Evolutionary conservation across 805 yeast genomes (phyloP), one percentile per base, ranked within the genome.

Genomic region (Saturnispora bothae): DNA sequence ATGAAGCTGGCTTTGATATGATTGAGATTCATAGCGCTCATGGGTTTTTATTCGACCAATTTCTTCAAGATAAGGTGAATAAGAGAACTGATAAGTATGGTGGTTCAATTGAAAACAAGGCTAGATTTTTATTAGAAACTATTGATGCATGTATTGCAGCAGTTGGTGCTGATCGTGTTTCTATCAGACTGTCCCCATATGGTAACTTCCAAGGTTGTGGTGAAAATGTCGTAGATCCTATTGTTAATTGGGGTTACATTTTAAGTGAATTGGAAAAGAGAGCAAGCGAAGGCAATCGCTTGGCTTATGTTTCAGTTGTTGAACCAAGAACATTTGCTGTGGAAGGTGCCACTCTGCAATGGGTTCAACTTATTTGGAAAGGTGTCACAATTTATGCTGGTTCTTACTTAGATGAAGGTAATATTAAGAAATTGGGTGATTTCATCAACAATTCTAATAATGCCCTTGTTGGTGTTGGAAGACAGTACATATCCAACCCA

Each of bases 261-360:
- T 45, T 64, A 30, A 49, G 51, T 25, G 59, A 65, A 48, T 48
- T 69, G 48, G 45, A 55, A 63, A 34, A 41, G 37, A 49, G 64
- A 39, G 61, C 61, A 3, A 29, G 42, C 12, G 16, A 43, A 7
- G 48, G 47, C 20, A 38, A 47, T 5, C 35, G 42, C 19, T 28
- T 48, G 16, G 57, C 55, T 3, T 53, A 52, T 31, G 43, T 56
- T 13, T 50, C 54, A 5, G 30, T 44, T 36, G 60, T 50, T 14
- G 96, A 86, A 48, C 78, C 76, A 1, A 86, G 77, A 28, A 94
- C 84, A 52, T 27, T 38, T 13, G 43, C 39, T 3, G 20, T 8
- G 10, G 25, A 33, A 3, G 32, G 18, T 7, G 36, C 40, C 10
- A 44, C 43, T 27, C 38, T 44, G n/a, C 31, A 41, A 20, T 51